phyloP scores from a whole-genome alignment of 352 stramenopile genomes.

The Phytophthora citricola region DNA sequence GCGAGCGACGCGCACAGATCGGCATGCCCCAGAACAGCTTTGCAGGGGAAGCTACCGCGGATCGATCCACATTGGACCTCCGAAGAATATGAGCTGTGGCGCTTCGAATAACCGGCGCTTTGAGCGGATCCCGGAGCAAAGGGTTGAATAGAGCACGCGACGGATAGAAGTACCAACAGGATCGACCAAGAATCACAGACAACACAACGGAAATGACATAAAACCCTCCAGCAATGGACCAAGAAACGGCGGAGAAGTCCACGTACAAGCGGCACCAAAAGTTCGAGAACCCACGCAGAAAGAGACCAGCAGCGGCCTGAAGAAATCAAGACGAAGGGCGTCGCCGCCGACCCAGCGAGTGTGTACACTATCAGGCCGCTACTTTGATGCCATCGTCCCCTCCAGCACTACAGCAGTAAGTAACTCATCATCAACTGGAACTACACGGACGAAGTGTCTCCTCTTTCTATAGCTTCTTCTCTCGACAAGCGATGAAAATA shows the following conservation, averaged over 20 bases:
- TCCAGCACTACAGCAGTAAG: conserved; percentile 11
- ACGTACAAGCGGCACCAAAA: conserved; percentile 35
- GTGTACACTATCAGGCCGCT: conserved; percentile 28
- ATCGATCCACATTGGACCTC: conserved; percentile 73
- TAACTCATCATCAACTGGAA: conserved; percentile 18
- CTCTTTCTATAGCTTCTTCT: conserved; percentile 21
- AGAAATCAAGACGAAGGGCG: conserved; percentile 22
- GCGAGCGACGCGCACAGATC: conserved; percentile 49
- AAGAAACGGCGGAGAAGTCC: conserved; percentile 41
- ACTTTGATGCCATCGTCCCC: conserved; percentile 10
- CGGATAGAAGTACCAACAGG: conserved; percentile 35
- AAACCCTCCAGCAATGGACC: conserved; percentile 29
- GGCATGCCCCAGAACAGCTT: conserved; percentile 67
- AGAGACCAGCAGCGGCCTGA: conserved; percentile 7
- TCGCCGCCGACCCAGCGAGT: conserved; percentile 8
- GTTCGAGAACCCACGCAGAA: conserved; percentile 15
- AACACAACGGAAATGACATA: conserved; percentile 32
- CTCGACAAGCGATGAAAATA: conserved; percentile 27
- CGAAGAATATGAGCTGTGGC: conserved; percentile 61
- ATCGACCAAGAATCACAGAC: conserved; percentile 14
- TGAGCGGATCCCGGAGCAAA: conserved; percentile 68
- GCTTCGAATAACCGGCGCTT: conserved; percentile 52
- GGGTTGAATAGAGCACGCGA: conserved; percentile 54
- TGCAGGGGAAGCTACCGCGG: conserved; percentile 78
- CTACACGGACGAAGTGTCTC: conserved; percentile 32